phyloP scores from a whole-genome alignment of 768 basidiomycete species.

The Trametes gibbosa region DNA sequence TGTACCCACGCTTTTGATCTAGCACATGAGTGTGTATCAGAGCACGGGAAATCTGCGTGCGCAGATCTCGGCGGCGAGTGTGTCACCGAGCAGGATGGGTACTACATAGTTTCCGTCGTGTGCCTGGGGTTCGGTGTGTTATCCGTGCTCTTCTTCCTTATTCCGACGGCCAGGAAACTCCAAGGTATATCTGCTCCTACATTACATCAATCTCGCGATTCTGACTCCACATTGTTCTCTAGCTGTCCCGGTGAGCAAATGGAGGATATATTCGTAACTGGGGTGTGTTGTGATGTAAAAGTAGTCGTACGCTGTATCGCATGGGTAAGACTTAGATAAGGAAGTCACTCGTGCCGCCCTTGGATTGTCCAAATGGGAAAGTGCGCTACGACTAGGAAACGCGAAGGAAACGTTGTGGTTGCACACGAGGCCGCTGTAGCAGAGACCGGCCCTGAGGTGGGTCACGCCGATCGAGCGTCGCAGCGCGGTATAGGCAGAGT shows the following conservation, averaged over 20 bases:
- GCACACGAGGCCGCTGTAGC: neutral
- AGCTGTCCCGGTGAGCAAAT: slow-evolving; percentile 69
- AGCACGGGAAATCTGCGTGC: slow-evolving; percentile 82
- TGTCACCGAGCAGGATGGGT: slow-evolving; percentile 85
- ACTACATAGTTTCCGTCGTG: slow-evolving; percentile 79
- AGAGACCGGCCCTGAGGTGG: slow-evolving; percentile 25
- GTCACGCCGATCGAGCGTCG: slow-evolving; percentile 19
- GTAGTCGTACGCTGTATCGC: slow-evolving; percentile 13
- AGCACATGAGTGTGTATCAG: slow-evolving; percentile 91
- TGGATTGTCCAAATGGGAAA: neutral
- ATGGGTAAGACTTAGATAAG: neutral
- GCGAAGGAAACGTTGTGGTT: slow-evolving; percentile 9
- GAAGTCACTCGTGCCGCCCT: neutral
- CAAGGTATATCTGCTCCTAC: slow-evolving; percentile 61
- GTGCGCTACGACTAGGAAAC: neutral
- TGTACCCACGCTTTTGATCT: slow-evolving; percentile 2
- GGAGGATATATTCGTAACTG: slow-evolving; percentile 58
- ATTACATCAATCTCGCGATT: neutral
- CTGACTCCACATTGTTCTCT: slow-evolving; percentile 18
- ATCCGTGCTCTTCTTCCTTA: slow-evolving; percentile 71
- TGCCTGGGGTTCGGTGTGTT: slow-evolving; percentile 77
- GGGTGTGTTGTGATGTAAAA: slow-evolving; percentile 10
- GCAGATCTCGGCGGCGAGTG: slow-evolving; percentile 74
- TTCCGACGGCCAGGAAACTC: slow-evolving; percentile 80
- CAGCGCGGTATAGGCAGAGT: slow-evolving; percentile 6